Percentiles rank a stretch among this genome's conserved stretches.
phyloP scores from a whole-genome alignment of 345 rosid species.

The Cardamine occulta region DNA sequence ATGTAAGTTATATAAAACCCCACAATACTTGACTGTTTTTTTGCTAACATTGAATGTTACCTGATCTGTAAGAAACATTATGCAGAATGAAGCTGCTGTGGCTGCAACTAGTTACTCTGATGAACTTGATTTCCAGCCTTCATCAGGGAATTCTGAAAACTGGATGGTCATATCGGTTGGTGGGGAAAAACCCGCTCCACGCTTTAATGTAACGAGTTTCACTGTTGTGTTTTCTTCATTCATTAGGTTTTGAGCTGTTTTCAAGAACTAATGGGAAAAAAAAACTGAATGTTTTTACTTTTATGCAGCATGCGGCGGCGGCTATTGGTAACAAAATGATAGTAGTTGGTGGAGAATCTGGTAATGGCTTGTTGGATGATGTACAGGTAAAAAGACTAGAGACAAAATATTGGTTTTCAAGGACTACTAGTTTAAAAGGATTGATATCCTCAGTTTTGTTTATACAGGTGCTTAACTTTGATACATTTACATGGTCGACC shows the following conservation, averaged over 20 bases:
- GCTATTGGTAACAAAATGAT: constrained; percentile 94
- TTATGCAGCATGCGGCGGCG: constrained; percentile 84
- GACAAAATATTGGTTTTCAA: neutral
- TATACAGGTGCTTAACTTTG: constrained; percentile 80
- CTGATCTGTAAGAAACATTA: constrained; percentile 22
- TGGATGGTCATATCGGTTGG: constrained; percentile 84
- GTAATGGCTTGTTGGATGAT: constrained; percentile 83
- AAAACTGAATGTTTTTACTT: constrained; percentile 14
- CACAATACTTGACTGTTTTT: neutral
- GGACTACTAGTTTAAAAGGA: neutral
- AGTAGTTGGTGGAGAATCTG: constrained; percentile 94
- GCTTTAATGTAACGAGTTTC: constrained; percentile 64
- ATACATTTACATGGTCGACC: constrained; percentile 73
- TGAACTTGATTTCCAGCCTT: constrained; percentile 55
- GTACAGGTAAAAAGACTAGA: constrained; percentile 65
- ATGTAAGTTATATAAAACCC: constrained; percentile 47
- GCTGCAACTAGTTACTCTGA: constrained; percentile 55
- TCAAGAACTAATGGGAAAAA: neutral
- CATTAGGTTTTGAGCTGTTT: constrained; percentile 24
- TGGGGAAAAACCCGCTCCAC: constrained; percentile 82
- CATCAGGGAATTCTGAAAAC: constrained; percentile 65
- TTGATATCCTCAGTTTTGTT: constrained; percentile 12
- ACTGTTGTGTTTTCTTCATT: neutral
- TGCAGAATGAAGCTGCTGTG: constrained; percentile 58
- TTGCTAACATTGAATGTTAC: neutral